A percentile compares a stretch with the other conserved stretches of the same genome.
Evolutionary conservation across 2,329 filamentous ascomycete genomes (phyloP).

Genomic region (Chaetomiaceae sp.): DNA sequence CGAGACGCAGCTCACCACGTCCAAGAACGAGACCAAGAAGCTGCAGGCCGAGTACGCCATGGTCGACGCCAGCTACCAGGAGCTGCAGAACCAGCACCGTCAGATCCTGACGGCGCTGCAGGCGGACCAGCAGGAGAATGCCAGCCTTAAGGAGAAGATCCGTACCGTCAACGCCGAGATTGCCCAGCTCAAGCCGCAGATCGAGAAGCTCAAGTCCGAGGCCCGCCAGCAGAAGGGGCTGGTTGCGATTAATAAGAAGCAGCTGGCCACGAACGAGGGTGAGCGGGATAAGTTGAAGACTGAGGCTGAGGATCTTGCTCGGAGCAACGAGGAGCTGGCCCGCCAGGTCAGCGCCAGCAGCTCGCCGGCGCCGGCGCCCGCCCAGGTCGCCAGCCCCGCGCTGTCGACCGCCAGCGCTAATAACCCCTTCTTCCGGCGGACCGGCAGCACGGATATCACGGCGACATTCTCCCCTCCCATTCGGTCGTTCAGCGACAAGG

Average conservation of each 20-base stretch:
- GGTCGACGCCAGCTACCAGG: slow-evolving; percentile 74
- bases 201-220: slow-evolving; percentile 90
- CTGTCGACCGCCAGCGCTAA: slow-evolving; percentile 68
- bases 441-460: slow-evolving; percentile 58
- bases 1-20: slow-evolving; percentile 74
- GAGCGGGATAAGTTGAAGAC: slow-evolving; percentile 83
- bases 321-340: slow-evolving; percentile 55
- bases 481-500: slow-evolving; percentile 55
- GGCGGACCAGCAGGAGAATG: slow-evolving; percentile 85
- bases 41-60: slow-evolving; percentile 78
- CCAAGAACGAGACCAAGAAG: slow-evolving; percentile 77
- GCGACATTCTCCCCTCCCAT: slow-evolving; percentile 48
- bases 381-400: slow-evolving; percentile 63
- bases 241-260: slow-evolving; percentile 98
- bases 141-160: slow-evolving; percentile 80
- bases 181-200: slow-evolving; percentile 75
- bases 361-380: slow-evolving; percentile 48
- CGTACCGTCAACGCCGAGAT: slow-evolving; percentile 77
- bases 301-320: slow-evolving; percentile 67
- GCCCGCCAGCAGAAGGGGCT: slow-evolving; percentile 93
- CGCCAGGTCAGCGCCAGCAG: slow-evolving; percentile 47
- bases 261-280: slow-evolving; percentile 80
- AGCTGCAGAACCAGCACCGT: slow-evolving; percentile 77
- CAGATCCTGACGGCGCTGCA: slow-evolving; percentile 71
- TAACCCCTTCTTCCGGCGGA: slow-evolving; percentile 89